Base-by-base conservation (phyloP, 495 filamentous ascomycete genomes). In the Hypomontagnella monticulosa region DNA sequence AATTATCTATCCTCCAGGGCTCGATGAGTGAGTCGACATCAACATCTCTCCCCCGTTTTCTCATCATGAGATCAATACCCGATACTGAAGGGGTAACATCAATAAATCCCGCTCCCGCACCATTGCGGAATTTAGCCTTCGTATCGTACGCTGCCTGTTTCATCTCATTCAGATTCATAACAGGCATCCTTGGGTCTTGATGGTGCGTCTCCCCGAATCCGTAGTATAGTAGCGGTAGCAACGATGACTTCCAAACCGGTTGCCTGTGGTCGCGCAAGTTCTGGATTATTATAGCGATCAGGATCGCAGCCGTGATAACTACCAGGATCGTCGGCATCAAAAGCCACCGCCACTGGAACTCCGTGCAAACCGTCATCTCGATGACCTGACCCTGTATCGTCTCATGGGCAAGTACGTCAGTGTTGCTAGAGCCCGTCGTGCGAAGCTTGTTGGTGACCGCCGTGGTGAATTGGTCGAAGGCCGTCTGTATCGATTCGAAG, bases 271-370 rank as follows among this genome's bases (percentile, higher is more conserved):
- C 41, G 8, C 34, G 32, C 3, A 56, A 16, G 34, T 55, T 61
- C 46, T 50, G 56, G n/a, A 50, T 3, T 27, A 66, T 41, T 8
- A 49, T 55, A 5, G 49, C 49, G 15, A 59, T 43, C 3, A 66
- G 11, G 15, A 59, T 16, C 4, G 44, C 49, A 2, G 20, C 56
- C n/a, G 55, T 66, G 18, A 42, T 47, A 3, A 33, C 23, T 0
- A 59, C 44, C 3, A 66, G 20, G 23, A 42, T 9, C n/a, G 63
- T 60, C 19, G 55, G 63, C 47, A 66, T 34, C 7, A 66, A 34
- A n/a, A 66, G 55, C 63, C 63, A 66, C 18, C 53, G 32, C 63
- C 63, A 66, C 41, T 66, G 47, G 43, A 66, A 59, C 33, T 47
- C 33, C 3, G 51, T 66, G 49, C 63, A 66, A 2, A 66, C 56